Evolutionary conservation across 768 basidiomycete genomes (phyloP).

Genomic region (Mycena belliarum): DNA sequence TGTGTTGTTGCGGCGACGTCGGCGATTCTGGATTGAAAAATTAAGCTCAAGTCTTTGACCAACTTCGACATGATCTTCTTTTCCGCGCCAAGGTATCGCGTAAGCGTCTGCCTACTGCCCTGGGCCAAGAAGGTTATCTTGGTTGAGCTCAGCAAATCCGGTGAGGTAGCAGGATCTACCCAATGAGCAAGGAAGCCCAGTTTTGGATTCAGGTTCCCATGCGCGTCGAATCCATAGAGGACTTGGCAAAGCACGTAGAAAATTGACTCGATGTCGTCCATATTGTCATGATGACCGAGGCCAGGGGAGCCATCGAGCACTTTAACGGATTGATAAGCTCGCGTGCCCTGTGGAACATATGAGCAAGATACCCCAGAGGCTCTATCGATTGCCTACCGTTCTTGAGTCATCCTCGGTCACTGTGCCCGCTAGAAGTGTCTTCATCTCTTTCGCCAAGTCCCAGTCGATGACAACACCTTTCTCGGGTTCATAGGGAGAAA

Average conservation of each 20-base stretch:
- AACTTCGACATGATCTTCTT: no score
- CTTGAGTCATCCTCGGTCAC: background rate
- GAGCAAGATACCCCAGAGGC: no score
- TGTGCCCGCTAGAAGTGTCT: background rate
- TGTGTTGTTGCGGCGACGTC: no score
- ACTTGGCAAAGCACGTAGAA: background rate
- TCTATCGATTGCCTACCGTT: no score
- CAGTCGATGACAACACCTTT: constrained; percentile 5
- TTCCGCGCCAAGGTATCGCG: no score
- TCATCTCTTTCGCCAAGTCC: background rate
- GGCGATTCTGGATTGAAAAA: no score
- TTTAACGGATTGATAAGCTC: background rate
- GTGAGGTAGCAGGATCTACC: background rate
- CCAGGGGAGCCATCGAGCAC: background rate
- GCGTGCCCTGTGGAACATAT: background rate
- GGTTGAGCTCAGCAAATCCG: no score
- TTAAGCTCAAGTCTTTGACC: no score
- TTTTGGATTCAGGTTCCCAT: background rate
- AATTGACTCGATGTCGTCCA: constrained; percentile 4
- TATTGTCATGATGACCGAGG: background rate
- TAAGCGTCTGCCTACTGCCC: no score
- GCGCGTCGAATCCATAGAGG: background rate
- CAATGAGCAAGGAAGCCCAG: background rate
- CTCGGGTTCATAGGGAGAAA: background rate
- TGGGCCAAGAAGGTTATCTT: no score